Evolutionary conservation across 345 rosid genomes (phyloP).

Genomic region (Hibiscus tridactylites): DNA sequence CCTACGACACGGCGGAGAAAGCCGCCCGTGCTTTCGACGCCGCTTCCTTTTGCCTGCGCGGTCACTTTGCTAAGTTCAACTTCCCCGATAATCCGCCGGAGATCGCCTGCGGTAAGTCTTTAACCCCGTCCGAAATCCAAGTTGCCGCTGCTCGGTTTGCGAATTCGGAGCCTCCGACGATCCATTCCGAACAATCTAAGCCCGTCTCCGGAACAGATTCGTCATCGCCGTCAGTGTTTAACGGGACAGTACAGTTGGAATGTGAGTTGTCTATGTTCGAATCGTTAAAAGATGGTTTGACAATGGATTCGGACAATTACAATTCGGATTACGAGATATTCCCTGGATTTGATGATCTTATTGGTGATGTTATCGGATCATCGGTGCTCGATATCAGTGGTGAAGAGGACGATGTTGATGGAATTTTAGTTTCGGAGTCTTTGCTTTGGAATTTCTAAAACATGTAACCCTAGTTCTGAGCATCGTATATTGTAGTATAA

Average conservation of each 20-base stretch:
- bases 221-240: not conserved
- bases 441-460: not conserved
- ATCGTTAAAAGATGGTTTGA: not conserved
- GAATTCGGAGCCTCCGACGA: not conserved
- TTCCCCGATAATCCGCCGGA: conserved; percentile 66
- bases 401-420: not conserved
- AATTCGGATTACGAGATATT: not conserved
- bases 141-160: not conserved
- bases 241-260: not conserved
- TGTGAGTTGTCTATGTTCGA: not conserved
- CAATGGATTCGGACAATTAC: not conserved
- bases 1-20: conserved; percentile 60
- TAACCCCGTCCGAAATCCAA: not conserved
- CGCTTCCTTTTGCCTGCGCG: conserved; percentile 70
- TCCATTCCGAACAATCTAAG: not conserved
- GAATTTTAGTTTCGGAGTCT: not conserved
- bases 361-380: not conserved
- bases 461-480: not conserved
- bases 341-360: not conserved
- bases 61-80: conserved; percentile 48
- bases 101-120: conserved; percentile 38
- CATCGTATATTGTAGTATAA: no score
- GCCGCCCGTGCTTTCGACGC: conserved; percentile 91
- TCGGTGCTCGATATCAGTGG: not conserved
- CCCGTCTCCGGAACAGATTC: not conserved